Percentiles rank a stretch among this genome's conserved stretches.
Conservation (phyloP, 1,284 basidiomycete genomes). For the Malassezia dermatis region DNA sequence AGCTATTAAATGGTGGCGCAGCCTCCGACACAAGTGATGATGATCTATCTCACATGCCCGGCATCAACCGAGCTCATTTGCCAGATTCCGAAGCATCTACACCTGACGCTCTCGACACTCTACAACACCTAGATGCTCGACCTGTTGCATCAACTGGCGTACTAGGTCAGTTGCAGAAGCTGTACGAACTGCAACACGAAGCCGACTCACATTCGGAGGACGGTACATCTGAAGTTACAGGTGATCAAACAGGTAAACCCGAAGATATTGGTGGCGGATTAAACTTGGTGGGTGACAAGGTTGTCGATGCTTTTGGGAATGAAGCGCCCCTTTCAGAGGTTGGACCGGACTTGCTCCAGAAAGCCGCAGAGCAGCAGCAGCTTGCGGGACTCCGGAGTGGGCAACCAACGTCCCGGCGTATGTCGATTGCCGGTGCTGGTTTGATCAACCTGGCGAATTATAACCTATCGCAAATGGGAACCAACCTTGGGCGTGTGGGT, state of each 20-base stretch:
- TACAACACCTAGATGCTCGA: conserved; percentile 35
- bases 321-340: not conserved
- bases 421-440: not conserved
- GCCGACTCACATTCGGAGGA: not conserved
- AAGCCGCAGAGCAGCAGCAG: not conserved
- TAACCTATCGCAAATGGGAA: not conserved
- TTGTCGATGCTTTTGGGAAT: conserved; percentile 9
- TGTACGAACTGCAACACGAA: conserved; percentile 29
- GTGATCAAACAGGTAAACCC: not conserved
- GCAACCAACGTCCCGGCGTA: not conserved
- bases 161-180: conserved; percentile 41
- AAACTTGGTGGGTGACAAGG: not conserved
- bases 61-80: conserved; percentile 31
- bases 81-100: conserved; percentile 33
- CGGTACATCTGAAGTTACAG: not conserved
- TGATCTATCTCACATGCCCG: conserved; percentile 17
- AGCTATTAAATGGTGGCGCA: conserved; percentile 18
- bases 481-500: not conserved
- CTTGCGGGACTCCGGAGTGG: not conserved
- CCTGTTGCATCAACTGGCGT: conserved; percentile 35
- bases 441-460: conserved; percentile 7
- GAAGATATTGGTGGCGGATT: conserved; percentile 4
- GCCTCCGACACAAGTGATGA: conserved; percentile 16
- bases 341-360: not conserved
- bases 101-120: conserved; percentile 37